phyloP scores from a whole-genome alignment of 495 filamentous ascomycete species.

The Daldinia decipiens region DNA sequence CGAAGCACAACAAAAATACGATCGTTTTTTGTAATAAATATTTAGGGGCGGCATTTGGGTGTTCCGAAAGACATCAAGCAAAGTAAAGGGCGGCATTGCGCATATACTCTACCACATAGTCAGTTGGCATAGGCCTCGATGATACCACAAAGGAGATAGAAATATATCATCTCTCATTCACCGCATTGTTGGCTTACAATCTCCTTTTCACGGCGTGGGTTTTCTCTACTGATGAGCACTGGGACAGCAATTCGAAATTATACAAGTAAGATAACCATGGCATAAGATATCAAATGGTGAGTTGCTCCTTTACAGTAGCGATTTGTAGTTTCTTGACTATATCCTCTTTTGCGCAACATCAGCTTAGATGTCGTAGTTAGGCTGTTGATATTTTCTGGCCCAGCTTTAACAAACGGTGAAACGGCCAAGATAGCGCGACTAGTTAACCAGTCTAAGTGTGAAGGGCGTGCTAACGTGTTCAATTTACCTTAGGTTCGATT shows the following conservation, averaged over 20 bases:
- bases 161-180: slow-evolving; percentile 29
- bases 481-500: too few species aligned
- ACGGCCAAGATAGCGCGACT: background rate
- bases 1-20: slow-evolving; percentile 13
- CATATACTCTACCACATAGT: slow-evolving; percentile 25
- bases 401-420: background rate
- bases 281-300: background rate
- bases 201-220: too few species aligned
- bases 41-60: slow-evolving; percentile 24
- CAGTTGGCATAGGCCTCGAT: slow-evolving; percentile 27
- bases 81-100: slow-evolving; percentile 30
- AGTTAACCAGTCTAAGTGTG: too few species aligned
- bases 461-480: too few species aligned
- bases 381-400: too few species aligned
- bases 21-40: slow-evolving; percentile 42
- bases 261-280: background rate
- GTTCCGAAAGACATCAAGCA: slow-evolving; percentile 37
- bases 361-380: background rate
- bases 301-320: background rate
- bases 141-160: slow-evolving; percentile 39
- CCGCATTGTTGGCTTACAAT: background rate
- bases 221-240: background rate
- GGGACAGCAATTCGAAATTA: background rate
- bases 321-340: background rate
- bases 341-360: background rate